Conservation (phyloP, 495 filamentous ascomycete genomes). For the Geopyxis carbonaria region DNA sequence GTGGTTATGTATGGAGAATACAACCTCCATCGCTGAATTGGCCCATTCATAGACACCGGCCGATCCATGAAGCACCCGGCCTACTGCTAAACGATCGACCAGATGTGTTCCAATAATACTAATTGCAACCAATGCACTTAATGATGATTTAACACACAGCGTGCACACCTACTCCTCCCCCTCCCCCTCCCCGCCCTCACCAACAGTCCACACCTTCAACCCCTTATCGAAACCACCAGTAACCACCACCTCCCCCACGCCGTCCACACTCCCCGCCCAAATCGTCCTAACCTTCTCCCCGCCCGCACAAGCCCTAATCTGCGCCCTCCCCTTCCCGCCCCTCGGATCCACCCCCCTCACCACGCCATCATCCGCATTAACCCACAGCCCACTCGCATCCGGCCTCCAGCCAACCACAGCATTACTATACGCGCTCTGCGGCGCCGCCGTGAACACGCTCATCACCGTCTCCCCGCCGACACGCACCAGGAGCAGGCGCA, state of each 20-base stretch:
- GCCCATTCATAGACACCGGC: too few species aligned
- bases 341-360: conserved; percentile 45
- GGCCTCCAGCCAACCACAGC: conserved; percentile 49
- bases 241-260: conserved; percentile 39
- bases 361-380: conserved; percentile 52
- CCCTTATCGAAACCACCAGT: conserved; percentile 54
- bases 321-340: conserved; percentile 39
- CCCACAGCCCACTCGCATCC: conserved; percentile 47
- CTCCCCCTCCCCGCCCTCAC: conserved; percentile 4
- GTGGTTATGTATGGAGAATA: too few species aligned
- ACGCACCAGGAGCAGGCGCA: conserved; percentile 51
- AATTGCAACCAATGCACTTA: too few species aligned
- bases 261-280: conserved; percentile 41
- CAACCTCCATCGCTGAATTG: too few species aligned
- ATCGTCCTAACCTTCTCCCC: conserved; percentile 49
- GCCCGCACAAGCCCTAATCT: conserved; percentile 35
- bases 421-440: conserved; percentile 52
- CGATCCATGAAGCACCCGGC: too few species aligned
- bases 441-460: conserved; percentile 42
- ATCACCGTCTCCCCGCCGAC: conserved; percentile 43
- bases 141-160: too few species aligned
- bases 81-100: too few species aligned
- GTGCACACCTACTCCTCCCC: too few species aligned
- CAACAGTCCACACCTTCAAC: conserved; percentile 46
- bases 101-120: too few species aligned